phyloP scores from a whole-genome alignment of 2,329 filamentous ascomycete species.

The Paecilomyces sp. region DNA sequence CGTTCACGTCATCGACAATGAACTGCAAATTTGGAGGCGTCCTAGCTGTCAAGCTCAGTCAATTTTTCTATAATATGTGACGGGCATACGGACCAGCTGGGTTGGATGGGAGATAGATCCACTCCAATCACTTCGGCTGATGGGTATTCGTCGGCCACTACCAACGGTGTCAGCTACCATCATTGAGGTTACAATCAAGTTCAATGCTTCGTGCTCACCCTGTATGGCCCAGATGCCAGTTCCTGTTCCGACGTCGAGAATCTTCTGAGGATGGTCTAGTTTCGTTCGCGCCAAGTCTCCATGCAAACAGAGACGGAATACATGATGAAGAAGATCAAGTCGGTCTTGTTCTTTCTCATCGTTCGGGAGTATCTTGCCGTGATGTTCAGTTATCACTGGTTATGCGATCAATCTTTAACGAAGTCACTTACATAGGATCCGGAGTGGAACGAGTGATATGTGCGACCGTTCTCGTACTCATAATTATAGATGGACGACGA shows the following conservation, averaged over 20 bases:
- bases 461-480: conserved; percentile 23
- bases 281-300: background rate
- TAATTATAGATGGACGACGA: conserved; percentile 10
- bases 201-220: background rate
- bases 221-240: conserved; percentile 8
- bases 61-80: background rate
- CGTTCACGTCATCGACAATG: conserved; percentile 21
- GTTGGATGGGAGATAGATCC: conserved; percentile 45
- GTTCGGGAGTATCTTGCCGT: conserved; percentile 11
- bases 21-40: conserved; percentile 24
- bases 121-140: conserved; percentile 38
- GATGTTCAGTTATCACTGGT: background rate
- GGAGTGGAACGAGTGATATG: conserved; percentile 23
- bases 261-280: conserved; percentile 4
- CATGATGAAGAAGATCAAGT: conserved; percentile 1
- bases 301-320: conserved; percentile 1
- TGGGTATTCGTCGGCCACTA: conserved; percentile 26
- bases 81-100: conserved; percentile 20
- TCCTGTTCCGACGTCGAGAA: conserved; percentile 8
- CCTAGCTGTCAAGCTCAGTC: conserved; percentile 6
- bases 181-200: background rate
- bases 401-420: background rate
- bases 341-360: conserved; percentile 14
- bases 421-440: conserved; percentile 10
- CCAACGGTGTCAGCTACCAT: background rate